These are phyloP conservation scores for Coniochaeta hoffmannii DNA, from an alignment of 2,329 filamentous ascomycete genomes.

Conservation along the genomic window DNA sequence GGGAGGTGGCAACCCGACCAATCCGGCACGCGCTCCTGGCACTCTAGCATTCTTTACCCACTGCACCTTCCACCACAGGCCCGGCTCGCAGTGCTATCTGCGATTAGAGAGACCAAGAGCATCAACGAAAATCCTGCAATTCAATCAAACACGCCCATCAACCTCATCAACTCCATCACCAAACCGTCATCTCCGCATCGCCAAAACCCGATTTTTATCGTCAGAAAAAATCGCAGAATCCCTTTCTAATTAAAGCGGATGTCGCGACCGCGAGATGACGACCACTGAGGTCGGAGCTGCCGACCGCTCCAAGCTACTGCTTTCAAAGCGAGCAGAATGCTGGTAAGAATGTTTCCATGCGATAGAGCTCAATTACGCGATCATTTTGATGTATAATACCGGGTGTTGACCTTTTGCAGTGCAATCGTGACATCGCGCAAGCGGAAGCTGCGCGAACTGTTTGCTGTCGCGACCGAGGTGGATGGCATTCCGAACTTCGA, in stretches of 20 bases:
- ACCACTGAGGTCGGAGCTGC: conserved; percentile 53
- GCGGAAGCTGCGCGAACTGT: conserved; percentile 84
- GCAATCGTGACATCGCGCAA: conserved; percentile 77
- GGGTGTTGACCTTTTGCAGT: conserved; percentile 41
- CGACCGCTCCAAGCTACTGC: conserved; percentile 60
- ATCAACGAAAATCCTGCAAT: conserved; percentile 3
- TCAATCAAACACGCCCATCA: conserved; percentile 3
- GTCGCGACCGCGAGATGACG: conserved; percentile 61
- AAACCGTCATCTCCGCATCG: conserved; percentile 26
- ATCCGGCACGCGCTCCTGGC: neutral
- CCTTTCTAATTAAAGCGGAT: conserved; percentile 61
- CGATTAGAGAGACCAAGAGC: neutral
- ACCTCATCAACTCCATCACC: conserved; percentile 4
- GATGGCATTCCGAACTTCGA: conserved; percentile 52
- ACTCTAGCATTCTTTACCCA: neutral
- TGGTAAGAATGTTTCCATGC: conserved; percentile 40
- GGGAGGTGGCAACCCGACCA: neutral
- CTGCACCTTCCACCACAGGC: neutral
- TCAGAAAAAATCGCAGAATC: conserved; percentile 23
- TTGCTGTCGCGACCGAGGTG: conserved; percentile 66
- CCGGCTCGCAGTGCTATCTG: neutral
- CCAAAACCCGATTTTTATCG: conserved; percentile 24
- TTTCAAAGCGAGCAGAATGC: conserved; percentile 55
- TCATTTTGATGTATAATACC: conserved; percentile 35
- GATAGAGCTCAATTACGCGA: conserved; percentile 44